A percentile compares a stretch with the other conserved stretches of the same genome.
Conservation (phyloP, 768 basidiomycete species). For the Mycena vitilis region DNA sequence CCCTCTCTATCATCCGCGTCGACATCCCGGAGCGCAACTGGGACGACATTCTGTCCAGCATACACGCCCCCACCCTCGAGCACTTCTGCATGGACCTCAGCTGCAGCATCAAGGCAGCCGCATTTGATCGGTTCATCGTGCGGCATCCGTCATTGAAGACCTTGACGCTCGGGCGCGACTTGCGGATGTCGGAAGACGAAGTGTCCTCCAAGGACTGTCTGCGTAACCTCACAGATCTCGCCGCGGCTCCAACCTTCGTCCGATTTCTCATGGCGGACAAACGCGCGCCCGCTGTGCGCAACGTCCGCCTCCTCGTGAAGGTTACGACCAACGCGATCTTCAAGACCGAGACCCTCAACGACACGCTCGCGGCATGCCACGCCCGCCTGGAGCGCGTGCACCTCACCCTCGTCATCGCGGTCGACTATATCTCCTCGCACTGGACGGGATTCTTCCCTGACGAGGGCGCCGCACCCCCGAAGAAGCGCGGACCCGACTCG, state of each 20-base stretch:
- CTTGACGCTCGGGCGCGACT: conserved; percentile 20
- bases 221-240: conserved; percentile 9
- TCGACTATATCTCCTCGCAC: conserved; percentile 29
- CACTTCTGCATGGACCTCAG: conserved; percentile 13
- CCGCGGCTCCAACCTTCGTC: conserved; percentile 13
- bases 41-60: conserved; percentile 17
- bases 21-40: conserved; percentile 29
- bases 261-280: conserved; percentile 20
- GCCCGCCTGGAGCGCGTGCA: conserved; percentile 7
- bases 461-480: neutral
- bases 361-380: conserved; percentile 15
- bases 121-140: conserved; percentile 16
- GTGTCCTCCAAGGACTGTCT: conserved; percentile 21
- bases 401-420: conserved; percentile 20
- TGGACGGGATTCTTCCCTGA: conserved; percentile 32
- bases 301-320: conserved; percentile 22
- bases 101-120: conserved; percentile 7
- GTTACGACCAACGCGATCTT: conserved; percentile 19
- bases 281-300: conserved; percentile 13
- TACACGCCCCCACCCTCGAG: conserved; percentile 20
- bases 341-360: conserved; percentile 18
- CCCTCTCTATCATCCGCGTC: conserved; percentile 27
- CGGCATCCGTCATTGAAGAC: conserved; percentile 20
- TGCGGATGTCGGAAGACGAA: conserved; percentile 1
- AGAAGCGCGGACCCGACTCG: neutral